Percentiles rank a stretch among this genome's conserved stretches.
phyloP scores from a whole-genome alignment of 805 yeast species.

The Candida sakaeoensis region DNA sequence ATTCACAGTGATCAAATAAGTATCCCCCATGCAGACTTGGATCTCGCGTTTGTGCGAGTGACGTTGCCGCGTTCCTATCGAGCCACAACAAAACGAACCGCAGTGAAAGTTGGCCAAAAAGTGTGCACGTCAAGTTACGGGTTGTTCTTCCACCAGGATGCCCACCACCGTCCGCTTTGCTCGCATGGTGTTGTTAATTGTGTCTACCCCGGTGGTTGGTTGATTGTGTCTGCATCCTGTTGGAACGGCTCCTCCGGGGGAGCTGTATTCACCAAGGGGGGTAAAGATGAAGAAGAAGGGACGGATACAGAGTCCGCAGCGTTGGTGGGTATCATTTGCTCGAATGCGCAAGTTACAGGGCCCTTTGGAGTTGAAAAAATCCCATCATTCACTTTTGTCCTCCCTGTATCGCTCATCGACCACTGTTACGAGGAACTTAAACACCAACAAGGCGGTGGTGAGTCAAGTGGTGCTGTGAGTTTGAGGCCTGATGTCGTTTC shows the following conservation, averaged over 20 bases:
- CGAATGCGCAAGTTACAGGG: constrained; percentile 37
- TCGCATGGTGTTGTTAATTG: constrained; percentile 29
- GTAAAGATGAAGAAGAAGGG: too few species aligned
- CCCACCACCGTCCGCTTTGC: constrained; percentile 31
- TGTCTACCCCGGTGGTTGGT: constrained; percentile 7
- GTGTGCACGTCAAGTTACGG: constrained; percentile 40
- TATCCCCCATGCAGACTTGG: constrained; percentile 31
- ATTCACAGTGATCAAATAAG: constrained; percentile 19
- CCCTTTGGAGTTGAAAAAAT: constrained; percentile 28
- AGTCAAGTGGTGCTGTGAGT: constrained; percentile 7
- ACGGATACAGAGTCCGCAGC: too few species aligned
- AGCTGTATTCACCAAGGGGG: constrained; percentile 25
- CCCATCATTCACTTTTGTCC: constrained; percentile 25
- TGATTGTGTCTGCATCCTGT: constrained; percentile 38
- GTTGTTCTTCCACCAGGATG: constrained; percentile 23
- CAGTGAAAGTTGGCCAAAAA: constrained; percentile 15
- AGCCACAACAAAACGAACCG: neutral
- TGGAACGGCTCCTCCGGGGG: constrained; percentile 55
- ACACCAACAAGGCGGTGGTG: too few species aligned
- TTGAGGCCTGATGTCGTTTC: constrained; percentile 15
- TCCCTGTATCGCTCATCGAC: constrained; percentile 31
- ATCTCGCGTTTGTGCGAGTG: too few species aligned
- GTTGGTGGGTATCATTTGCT: constrained; percentile 42
- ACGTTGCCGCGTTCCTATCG: constrained; percentile 18
- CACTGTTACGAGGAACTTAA: constrained; percentile 20